These are phyloP conservation scores for Arctium minus DNA, from an alignment of 129 eudicot genomes.

Conservation along the genomic window DNA sequence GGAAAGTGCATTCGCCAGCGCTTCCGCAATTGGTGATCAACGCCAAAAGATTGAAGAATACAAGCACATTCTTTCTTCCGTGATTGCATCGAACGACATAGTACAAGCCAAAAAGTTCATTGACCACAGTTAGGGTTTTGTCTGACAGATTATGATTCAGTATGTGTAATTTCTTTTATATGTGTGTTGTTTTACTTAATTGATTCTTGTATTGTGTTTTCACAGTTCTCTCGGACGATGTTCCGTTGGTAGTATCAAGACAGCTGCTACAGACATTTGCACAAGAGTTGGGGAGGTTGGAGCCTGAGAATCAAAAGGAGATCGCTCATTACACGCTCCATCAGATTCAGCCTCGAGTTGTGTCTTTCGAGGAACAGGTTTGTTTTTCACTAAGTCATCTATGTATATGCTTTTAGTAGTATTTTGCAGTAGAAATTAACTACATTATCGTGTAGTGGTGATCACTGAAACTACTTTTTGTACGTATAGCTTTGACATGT, in stretches of 20 bases:
- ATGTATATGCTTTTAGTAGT: neutral
- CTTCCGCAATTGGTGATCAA: slow-evolving; percentile 83
- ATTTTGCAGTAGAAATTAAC: neutral
- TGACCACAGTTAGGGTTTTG: slow-evolving; percentile 55
- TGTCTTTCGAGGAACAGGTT: slow-evolving; percentile 95
- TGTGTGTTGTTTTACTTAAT: neutral
- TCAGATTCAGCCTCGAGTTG: slow-evolving; percentile 97
- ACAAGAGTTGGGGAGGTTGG: slow-evolving; percentile 72
- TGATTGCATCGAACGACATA: slow-evolving; percentile 69
- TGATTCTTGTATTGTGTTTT: neutral
- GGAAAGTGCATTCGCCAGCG: slow-evolving; percentile 88
- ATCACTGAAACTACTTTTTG: neutral
- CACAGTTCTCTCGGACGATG: slow-evolving; percentile 87
- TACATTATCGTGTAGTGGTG: slow-evolving; percentile 1
- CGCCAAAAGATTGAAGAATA: slow-evolving; percentile 91
- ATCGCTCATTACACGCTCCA: slow-evolving; percentile 84
- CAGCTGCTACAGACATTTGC: slow-evolving; percentile 95
- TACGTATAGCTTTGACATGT: neutral
- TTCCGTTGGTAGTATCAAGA: slow-evolving; percentile 85
- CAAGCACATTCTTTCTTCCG: slow-evolving; percentile 76
- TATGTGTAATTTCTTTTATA: neutral
- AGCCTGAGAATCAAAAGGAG: slow-evolving; percentile 86
- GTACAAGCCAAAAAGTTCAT: slow-evolving; percentile 72
- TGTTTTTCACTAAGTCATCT: neutral
- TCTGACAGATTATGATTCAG: neutral